These are phyloP conservation scores for Sarocladiaceae sp. DNA, from an alignment of 2,329 filamentous ascomycete genomes.

Conservation along the genomic window DNA sequence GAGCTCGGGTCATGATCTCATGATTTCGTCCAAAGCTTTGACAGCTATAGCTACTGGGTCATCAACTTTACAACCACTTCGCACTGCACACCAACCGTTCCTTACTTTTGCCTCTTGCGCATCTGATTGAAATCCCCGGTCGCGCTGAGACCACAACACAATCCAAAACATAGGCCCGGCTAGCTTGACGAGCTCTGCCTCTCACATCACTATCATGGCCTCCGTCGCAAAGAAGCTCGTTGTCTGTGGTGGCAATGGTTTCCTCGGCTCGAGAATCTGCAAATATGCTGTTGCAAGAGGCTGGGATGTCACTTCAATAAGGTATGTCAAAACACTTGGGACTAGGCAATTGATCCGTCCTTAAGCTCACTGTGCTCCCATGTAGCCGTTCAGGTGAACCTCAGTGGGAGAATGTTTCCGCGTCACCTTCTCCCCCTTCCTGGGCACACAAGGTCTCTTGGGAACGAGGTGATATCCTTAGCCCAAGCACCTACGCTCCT, in stretches of 20 bases:
- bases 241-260: constrained; percentile 91
- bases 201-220: constrained; percentile 43
- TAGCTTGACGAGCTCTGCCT: constrained; percentile 43
- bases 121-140: too few species aligned
- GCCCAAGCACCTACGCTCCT: constrained; percentile 72
- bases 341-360: constrained; percentile 2
- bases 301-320: constrained; percentile 91
- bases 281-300: constrained; percentile 79
- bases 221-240: constrained; percentile 71
- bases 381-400: constrained; percentile 84
- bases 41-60: neutral
- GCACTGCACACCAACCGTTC: neutral
- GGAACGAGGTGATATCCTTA: constrained; percentile 84
- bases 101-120: neutral
- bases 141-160: too few species aligned
- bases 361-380: constrained; percentile 12
- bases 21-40: constrained; percentile 2
- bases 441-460: constrained; percentile 84
- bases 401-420: constrained; percentile 75
- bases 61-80: neutral
- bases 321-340: constrained; percentile 45
- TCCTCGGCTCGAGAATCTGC: constrained; percentile 85
- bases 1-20: constrained; percentile 10
- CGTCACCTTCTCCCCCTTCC: constrained; percentile 62
- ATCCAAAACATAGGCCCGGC: too few species aligned